Conservation (phyloP, 257 asterid genomes). For the Nicotiana undulata region DNA sequence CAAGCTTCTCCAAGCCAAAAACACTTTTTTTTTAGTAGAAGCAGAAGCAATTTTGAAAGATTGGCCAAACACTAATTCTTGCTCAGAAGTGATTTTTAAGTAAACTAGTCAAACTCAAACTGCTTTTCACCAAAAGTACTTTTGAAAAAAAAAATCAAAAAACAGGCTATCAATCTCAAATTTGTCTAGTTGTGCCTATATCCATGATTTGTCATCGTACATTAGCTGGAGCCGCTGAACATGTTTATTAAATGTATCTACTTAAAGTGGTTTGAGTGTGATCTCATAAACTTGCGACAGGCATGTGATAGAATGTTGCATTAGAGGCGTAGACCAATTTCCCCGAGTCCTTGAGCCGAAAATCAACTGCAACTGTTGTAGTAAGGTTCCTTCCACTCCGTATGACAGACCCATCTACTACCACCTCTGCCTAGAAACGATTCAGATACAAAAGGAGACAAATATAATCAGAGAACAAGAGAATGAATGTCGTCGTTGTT, state of each 20-base stretch:
- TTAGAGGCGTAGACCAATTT: constrained; percentile 51
- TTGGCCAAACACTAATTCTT: no score
- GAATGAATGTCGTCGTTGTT: neutral
- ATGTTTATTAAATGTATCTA: neutral
- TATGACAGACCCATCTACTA: constrained; percentile 51
- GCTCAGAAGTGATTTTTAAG: no score
- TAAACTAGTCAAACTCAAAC: no score
- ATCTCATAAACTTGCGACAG: constrained; percentile 52
- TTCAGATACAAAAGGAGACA: neutral
- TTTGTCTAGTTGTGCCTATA: neutral
- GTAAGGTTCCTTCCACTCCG: constrained; percentile 80
- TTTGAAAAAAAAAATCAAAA: no score
- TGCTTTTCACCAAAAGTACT: no score
- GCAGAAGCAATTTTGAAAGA: no score
- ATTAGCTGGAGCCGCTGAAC: neutral
- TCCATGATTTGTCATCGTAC: neutral
- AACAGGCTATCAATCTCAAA: neutral
- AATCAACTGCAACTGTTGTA: constrained; percentile 5
- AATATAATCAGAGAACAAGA: neutral
- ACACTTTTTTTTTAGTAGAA: no score
- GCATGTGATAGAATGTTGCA: constrained; percentile 64
- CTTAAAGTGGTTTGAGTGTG: neutral
- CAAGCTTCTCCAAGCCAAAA: no score
- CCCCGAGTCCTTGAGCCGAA: constrained; percentile 31
- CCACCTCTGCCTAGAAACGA: constrained; percentile 44